Evolutionary conservation across 1,139 yeast genomes (phyloP).

Genomic region (Candida glucosophila): DNA sequence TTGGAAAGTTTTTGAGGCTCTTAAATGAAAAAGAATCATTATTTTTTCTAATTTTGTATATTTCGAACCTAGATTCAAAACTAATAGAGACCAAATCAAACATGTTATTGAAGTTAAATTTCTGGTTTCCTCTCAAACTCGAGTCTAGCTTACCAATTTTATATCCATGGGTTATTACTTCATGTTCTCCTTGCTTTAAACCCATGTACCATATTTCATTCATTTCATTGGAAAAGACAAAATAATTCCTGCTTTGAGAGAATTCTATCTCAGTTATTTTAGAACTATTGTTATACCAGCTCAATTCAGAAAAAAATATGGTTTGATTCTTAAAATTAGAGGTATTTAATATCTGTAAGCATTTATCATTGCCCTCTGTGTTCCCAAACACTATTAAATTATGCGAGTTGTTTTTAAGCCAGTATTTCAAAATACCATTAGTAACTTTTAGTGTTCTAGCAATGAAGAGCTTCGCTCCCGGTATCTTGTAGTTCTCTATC

Average conservation of each 20-base stretch:
- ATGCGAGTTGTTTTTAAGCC: slow-evolving; percentile 35
- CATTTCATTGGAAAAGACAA: slow-evolving; percentile 20
- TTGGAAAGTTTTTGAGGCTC: too few relatives aligned
- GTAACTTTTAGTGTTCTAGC: slow-evolving; percentile 29
- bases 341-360: slow-evolving; percentile 28
- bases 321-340: slow-evolving; percentile 23
- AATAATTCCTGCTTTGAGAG: slow-evolving; percentile 20
- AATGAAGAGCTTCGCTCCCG: slow-evolving; percentile 21
- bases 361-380: slow-evolving; percentile 22
- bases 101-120: too few relatives aligned
- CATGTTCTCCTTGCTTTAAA: too few relatives aligned
- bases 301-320: slow-evolving; percentile 18
- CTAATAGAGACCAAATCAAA: too few relatives aligned
- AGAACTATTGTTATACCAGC: slow-evolving; percentile 19
- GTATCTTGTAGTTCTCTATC: slow-evolving; percentile 16
- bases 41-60: too few relatives aligned
- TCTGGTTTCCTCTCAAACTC: too few relatives aligned
- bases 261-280: slow-evolving; percentile 16
- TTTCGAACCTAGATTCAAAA: too few relatives aligned
- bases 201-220: slow-evolving; percentile 22
- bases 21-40: too few relatives aligned
- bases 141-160: too few relatives aligned
- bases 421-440: slow-evolving; percentile 22
- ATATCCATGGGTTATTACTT: too few relatives aligned
- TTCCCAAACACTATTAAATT: slow-evolving; percentile 25